Evolutionary conservation across 2,329 filamentous ascomycete species (phyloP), one percentile per base, ranked within the genome.

Genomic region (Exophiala viscosa): DNA sequence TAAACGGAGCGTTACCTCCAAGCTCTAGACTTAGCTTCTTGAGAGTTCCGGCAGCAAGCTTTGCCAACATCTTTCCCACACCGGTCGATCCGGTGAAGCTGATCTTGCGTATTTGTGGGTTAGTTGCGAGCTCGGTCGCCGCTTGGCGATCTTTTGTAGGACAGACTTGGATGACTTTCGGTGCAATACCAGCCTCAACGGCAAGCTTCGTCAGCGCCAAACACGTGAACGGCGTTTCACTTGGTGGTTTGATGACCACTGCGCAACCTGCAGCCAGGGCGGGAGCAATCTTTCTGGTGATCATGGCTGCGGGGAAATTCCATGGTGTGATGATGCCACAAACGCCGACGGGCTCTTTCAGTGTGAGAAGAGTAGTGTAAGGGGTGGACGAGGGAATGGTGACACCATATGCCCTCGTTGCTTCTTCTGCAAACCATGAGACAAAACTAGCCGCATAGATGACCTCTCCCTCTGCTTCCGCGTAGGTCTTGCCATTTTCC

Each of bases 401-500:
- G n/a, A 75, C 73, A n/a, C 79, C 80, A 48, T 75, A 73, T 0
- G 62, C 52, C 6, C 73, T 64, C 9, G 68, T 65, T 6, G 80
- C 75, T 58, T 77, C 76, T 55, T 74, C 76, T 11, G 69, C 68
- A 61, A 79, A 79, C 75, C 76, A 80, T 23, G 70, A 65, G 35
- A 77, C 68, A 62, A 78, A 79, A 58, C 66, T 69, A 5, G 48
- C 70, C 5, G 73, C 74, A 50, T 76, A 79, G 2, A 58, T 56
- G 1, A 76, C 69, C 58, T 78, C 76, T n/a, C 72, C 74, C 50
- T 69, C 69, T 1, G 77, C 72, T 55, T 79, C 75, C 5, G 73
- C 69, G 7, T 77, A 58, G 0, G 79, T 74, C 67, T 83, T 83
- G 10, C 79, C 81, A 59, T 82, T 82, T 67, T 84, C 80, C 67